phyloP scores from a whole-genome alignment of 2,329 filamentous ascomycete species.

The Exophiala viscosa region DNA sequence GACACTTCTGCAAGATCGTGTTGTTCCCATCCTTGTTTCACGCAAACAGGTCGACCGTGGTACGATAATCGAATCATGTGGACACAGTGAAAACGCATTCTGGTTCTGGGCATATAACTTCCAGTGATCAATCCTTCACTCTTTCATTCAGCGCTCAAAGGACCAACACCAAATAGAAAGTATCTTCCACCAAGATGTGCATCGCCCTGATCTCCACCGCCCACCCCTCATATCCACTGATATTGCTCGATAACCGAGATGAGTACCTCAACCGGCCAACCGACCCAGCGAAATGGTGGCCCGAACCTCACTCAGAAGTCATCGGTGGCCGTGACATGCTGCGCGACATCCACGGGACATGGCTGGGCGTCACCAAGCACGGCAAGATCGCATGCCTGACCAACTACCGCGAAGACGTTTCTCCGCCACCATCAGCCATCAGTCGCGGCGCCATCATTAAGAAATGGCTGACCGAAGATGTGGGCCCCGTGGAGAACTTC shows the following conservation, averaged over 20 bases:
- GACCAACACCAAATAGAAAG: not conserved
- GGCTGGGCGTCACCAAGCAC: conserved; percentile 60
- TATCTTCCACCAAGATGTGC: conserved; percentile 55
- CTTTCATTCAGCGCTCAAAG: not conserved
- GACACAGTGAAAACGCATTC: not conserved
- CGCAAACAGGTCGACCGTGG: too few species aligned
- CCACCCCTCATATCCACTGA: conserved; percentile 70
- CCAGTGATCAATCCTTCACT: not conserved
- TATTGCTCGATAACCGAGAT: conserved; percentile 74
- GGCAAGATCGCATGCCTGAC: conserved; percentile 61
- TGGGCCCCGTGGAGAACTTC: conserved; percentile 47
- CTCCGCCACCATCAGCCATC: conserved; percentile 43
- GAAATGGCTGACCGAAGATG: conserved; percentile 51
- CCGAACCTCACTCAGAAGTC: conserved; percentile 51
- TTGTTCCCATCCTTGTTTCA: too few species aligned
- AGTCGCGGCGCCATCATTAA: conserved; percentile 60
- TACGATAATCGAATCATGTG: not conserved
- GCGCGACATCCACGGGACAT: conserved; percentile 58
- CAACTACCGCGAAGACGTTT: conserved; percentile 58
- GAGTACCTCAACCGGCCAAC: conserved; percentile 63
- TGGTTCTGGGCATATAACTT: not conserved
- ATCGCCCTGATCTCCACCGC: conserved; percentile 72
- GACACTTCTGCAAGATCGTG: too few species aligned
- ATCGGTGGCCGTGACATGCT: conserved; percentile 61
- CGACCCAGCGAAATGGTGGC: conserved; percentile 58